Base-by-base conservation (phyloP, 2,329 filamentous ascomycete species). In the Colletotrichum eremochloae region DNA sequence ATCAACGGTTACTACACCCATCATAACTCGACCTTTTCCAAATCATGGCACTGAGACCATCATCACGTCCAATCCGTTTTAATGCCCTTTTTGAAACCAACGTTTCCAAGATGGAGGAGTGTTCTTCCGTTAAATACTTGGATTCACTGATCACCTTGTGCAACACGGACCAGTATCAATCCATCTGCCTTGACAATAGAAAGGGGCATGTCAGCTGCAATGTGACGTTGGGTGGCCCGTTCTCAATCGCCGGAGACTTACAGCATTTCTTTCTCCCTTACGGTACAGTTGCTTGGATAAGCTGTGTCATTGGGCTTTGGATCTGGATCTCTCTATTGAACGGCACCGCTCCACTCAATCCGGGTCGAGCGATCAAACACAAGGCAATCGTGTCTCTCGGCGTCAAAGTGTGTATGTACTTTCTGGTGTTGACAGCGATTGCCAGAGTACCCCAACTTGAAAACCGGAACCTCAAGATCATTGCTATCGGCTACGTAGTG, bases 131-230 rank as follows among this genome's bases (percentile, higher is more conserved):
- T 20, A n/a, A 63, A 6, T 20, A 52, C 44, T 18, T 29, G 31
- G 46, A n/a, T 14, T 63, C 60, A 20, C 33, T 63, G 31, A 7
- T 63, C 12, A 52, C 44, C 14, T 2, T 63, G 1, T 63, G 60
- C 31, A 38, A 3, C 14, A 63, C 44, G 11, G 60, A 52, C 31
- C 52, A 50, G 0, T 63, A 63, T 14, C 46, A 40, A 36, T 52
- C 60, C 8, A 52, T 63, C 33, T 63, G 60, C 60, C 0, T 63
- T 1, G 12, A 63, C n/a, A 46, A 52, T n/a, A 36, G 20, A 14
- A 63, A 52, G 12, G 46, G 65, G 3, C 33, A 52, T 31, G 9
- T 53, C 65, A 50, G 14, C 44, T 63, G 60, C 60, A 52, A 52
- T 29, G 33, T 33, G 38, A 67, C 46, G 24, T 20, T 52, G 29